Evolutionary conservation across 2,329 filamentous ascomycete species (phyloP).

Genomic region (Cytospora chrysosperma): DNA sequence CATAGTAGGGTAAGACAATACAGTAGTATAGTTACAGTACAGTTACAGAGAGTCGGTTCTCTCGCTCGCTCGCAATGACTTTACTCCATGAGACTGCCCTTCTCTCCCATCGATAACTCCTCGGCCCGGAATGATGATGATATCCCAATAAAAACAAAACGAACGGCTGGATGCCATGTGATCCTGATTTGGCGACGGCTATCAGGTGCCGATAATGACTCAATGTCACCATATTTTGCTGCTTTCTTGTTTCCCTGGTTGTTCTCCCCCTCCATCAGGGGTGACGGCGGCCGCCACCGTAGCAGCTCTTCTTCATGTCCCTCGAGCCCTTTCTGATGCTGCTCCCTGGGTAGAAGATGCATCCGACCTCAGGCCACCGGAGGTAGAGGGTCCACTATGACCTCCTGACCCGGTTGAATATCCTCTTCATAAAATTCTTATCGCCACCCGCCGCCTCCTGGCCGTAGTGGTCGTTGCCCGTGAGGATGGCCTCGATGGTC

Average conservation of each 20-base stretch:
- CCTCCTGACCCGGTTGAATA: conserved; percentile 63
- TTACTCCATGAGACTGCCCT: background rate
- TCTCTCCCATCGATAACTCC: background rate
- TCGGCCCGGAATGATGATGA: conserved; percentile 6
- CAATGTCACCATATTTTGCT: background rate
- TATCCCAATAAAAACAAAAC: background rate
- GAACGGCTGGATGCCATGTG: background rate
- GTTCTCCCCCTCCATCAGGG: background rate
- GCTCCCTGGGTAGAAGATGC: background rate
- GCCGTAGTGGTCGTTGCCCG: conserved; percentile 53
- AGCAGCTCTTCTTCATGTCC: background rate
- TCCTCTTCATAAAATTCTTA: conserved; percentile 57
- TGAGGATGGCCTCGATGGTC: conserved; percentile 53
- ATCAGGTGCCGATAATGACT: background rate
- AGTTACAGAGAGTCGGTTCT: background rate
- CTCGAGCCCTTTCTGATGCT: background rate
- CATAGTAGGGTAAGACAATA: conserved; percentile 5
- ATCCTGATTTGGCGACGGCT: background rate
- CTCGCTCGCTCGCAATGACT: background rate
- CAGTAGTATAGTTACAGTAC: background rate
- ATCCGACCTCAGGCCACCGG: conserved; percentile 13
- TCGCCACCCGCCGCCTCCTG: conserved; percentile 44
- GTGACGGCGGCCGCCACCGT: background rate
- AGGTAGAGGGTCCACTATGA: conserved; percentile 28
- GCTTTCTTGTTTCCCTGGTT: background rate